These are phyloP conservation scores for Penicillium manginii DNA, from an alignment of 495 filamentous ascomycete genomes.

Conservation along the genomic window DNA sequence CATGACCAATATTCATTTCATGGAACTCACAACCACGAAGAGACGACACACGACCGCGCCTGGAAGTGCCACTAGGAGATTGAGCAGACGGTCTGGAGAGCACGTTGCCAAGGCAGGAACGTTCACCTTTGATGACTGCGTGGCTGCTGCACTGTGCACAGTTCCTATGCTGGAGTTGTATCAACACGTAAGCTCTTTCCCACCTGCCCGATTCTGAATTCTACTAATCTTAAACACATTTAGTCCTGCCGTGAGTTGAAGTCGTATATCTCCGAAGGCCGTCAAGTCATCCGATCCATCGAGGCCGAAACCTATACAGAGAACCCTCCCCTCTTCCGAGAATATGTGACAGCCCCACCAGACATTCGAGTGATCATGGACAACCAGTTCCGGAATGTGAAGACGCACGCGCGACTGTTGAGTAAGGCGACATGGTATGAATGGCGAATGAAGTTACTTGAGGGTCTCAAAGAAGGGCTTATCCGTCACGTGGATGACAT, in stretches of 20 bases:
- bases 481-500: constrained; percentile 74
- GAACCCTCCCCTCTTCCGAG: constrained; percentile 86
- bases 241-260: constrained; percentile 92
- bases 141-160: constrained; percentile 89
- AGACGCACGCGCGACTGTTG: constrained; percentile 83
- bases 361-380: constrained; percentile 86
- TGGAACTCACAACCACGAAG: constrained; percentile 93
- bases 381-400: constrained; percentile 94
- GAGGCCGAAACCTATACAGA: constrained; percentile 84
- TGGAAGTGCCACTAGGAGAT: constrained; percentile 46
- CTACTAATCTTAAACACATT: constrained; percentile 39
- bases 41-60: constrained; percentile 81
- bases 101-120: constrained; percentile 46
- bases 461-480: constrained; percentile 79
- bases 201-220: constrained; percentile 1
- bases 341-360: constrained; percentile 87
- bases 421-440: constrained; percentile 98
- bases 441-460: constrained; percentile 91
- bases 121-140: constrained; percentile 68
- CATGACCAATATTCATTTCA: constrained; percentile 94
- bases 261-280: constrained; percentile 89
- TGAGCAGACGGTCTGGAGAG: constrained; percentile 39
- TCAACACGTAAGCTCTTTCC: constrained; percentile 71
- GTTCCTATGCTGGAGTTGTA: constrained; percentile 92
- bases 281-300: constrained; percentile 83